Evolutionary conservation across 2,329 filamentous ascomycete species (phyloP), one percentile per base, ranked within the genome.

Genomic region (Leptoxyphium fumago): DNA sequence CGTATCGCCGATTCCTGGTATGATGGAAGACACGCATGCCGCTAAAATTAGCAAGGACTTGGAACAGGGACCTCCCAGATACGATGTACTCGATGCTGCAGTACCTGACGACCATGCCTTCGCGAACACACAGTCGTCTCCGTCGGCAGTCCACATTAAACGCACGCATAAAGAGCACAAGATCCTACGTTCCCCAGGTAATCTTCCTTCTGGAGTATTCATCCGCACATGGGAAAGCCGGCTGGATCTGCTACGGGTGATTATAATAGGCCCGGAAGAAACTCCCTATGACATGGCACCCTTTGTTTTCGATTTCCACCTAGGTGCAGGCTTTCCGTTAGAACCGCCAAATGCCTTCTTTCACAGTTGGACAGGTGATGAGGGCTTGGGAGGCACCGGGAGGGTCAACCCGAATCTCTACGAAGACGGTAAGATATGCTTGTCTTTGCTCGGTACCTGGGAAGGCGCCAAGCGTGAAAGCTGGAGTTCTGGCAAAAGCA

Each of bases 261-360:
- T 79, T 3, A 72, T 79, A 43, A 64, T 79, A 40, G 75, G 75
- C 0, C 74, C 75, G 0, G 59, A 64, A 17, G 73, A 74, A 41
- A 79, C 75, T 0, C 75, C 75, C 2, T 80, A 80, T 54, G 73
- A 75, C 49, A 66, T 71, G 50, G 74, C 73, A 0, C 75, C 75
- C 0, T 78, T 78, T 53, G 57, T 78, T n/a, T 67, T 79, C 48
- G 75, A 79, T 56, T 64, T 78, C 43, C 64, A 72, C 47, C 66
- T 78, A 15, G 60, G 61, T 9, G 53, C 64, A 0, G 52, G 59
- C 1, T 80, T 73, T 48, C 75, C 75, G 1, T 56, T 59, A n/a
- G 54, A 60, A 2, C 71, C 75, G 2, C 75, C 75, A 0, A 56
- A 61, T n/a, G 69, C 69, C 1, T 72, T 67, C 57, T 80, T 79